phyloP scores from a whole-genome alignment of 257 asterid genomes.

The Solanum chiquidenum region DNA sequence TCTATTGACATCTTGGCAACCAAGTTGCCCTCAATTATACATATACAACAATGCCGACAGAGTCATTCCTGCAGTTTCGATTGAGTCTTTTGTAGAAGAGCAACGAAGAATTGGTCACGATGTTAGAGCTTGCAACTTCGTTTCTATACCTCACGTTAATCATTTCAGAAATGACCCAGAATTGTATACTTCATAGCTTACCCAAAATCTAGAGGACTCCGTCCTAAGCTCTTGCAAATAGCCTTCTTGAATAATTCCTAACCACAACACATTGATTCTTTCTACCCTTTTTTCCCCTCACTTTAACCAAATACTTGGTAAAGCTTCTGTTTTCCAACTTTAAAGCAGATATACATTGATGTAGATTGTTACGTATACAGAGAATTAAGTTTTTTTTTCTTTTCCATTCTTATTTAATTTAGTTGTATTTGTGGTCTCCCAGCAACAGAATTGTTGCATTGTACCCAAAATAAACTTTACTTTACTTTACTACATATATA shows the following conservation, averaged over 20 bases:
- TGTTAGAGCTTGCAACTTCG: constrained; percentile 79
- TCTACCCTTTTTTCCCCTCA: background rate
- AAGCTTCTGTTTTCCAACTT: background rate
- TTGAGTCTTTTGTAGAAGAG: constrained; percentile 79
- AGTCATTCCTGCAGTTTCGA: constrained; percentile 70
- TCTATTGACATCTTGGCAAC: constrained; percentile 62
- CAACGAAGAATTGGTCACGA: constrained; percentile 58
- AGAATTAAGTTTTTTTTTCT: background rate
- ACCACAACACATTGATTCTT: background rate
- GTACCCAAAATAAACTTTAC: background rate
- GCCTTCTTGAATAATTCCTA: constrained; percentile 30
- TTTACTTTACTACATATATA: too few relatives aligned
- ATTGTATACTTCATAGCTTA: constrained; percentile 76
- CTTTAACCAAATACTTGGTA: background rate
- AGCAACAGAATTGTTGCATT: background rate
- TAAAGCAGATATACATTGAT: background rate
- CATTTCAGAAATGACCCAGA: constrained; percentile 75
- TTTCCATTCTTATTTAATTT: background rate
- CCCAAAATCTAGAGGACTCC: constrained; percentile 67
- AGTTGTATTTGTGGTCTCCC: background rate
- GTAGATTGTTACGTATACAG: background rate
- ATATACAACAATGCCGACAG: constrained; percentile 92
- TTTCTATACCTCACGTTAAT: constrained; percentile 85
- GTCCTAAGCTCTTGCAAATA: constrained; percentile 42
- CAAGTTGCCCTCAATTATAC: constrained; percentile 83